A percentile compares a stretch with the other conserved stretches of the same genome.
phyloP scores from a whole-genome alignment of 176 grass and related monocot genomes.

The Carex cristatella region DNA sequence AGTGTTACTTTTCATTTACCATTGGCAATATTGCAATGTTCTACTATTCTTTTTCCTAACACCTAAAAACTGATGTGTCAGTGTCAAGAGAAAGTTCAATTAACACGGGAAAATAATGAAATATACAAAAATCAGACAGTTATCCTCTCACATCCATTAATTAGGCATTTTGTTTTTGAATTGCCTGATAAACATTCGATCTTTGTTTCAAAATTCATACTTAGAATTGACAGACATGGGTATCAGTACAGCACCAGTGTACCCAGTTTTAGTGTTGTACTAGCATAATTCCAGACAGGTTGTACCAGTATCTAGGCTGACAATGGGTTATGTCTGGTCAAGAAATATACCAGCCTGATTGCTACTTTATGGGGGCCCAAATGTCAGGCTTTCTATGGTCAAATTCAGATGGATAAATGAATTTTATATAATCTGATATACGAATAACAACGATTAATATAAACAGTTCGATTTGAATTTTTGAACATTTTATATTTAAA shows the following conservation, averaged over 20 bases:
- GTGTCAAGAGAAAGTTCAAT: background rate
- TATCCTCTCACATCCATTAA: background rate
- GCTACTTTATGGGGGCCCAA: background rate
- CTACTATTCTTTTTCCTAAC: background rate
- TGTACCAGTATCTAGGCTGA: background rate
- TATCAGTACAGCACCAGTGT: background rate
- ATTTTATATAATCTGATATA: background rate
- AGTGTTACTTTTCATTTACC: background rate
- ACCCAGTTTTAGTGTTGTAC: background rate
- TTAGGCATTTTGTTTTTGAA: background rate
- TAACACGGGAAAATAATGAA: background rate
- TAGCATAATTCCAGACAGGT: background rate
- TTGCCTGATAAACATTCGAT: background rate
- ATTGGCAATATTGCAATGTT: background rate
- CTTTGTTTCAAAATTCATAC: background rate
- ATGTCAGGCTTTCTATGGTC: background rate
- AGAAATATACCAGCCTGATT: background rate
- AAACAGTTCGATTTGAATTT: background rate
- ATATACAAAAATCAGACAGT: background rate
- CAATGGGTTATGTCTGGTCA: background rate
- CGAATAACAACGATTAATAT: background rate
- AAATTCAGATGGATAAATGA: background rate
- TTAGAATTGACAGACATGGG: background rate
- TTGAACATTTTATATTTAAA: background rate
- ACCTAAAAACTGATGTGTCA: background rate